Evolutionary conservation across 768 basidiomycete species (phyloP), one percentile per base, ranked within the genome.

Genomic region (Psilocybe subaeruginosa): DNA sequence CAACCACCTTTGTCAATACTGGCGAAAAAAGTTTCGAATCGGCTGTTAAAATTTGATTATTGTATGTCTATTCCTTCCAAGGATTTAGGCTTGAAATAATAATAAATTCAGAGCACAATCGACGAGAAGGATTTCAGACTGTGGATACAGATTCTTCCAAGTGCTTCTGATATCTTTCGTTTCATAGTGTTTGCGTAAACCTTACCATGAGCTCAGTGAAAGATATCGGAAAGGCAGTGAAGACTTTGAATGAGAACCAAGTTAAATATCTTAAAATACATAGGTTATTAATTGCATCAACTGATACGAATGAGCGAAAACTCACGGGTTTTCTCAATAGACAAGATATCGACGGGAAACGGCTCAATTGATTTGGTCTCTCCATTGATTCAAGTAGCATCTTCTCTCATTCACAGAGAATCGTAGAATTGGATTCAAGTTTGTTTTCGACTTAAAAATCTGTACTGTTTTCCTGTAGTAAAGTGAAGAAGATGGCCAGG

Each of bases 81-180:
- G 16, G 11, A 37, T 8, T 17, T 37, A n/a, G n/a, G 9, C 39
- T 4, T 16, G 33, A 12, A 47, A 9, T 31, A 5, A n/a, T 30
- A 9, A 2, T 17, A 46, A 1, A 46, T 31, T 14, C 14, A 66
- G 64, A 60, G 59, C n/a, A 66, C 64, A 12, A 58, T 55, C 12
- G 64, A 66, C n/a, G n/a, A 63, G 56, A 60, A 66, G 35, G 52
- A 55, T 17, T 59, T 66, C 8, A 60, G 55, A 45, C 49, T 60
- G 57, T 60, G 57, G 27, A 61, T 63, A 11, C 30, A 66, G 31
- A 43, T 63, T 41, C 27, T 60, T 6, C 61, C 64, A 7, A 66
- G 64, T 66, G 11, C 50, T 27, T 51, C 6, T 53, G 37, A 56
- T 8, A 17, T 46, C 9, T 11, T 19, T 16, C 52, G 11, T 7